These are phyloP conservation scores for Actinidia chinensis DNA, from an alignment of 179 eudicot genomes.

Conservation along the genomic window DNA sequence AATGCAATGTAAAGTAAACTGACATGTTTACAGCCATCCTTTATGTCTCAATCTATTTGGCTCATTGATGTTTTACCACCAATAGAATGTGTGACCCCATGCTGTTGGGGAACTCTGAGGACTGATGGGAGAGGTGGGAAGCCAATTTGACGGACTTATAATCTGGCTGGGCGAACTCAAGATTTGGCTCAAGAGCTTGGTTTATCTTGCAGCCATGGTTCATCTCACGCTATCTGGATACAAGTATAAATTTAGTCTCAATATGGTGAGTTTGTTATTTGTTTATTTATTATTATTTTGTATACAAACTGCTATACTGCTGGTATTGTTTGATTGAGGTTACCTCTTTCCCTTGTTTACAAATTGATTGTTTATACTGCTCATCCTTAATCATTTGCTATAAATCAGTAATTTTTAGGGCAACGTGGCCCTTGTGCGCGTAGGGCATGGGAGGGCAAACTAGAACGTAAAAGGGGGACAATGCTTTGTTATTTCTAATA, in stretches of 20 bases:
- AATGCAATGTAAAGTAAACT: constrained; percentile 83
- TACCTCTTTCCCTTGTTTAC: no score
- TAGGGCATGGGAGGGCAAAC: no score
- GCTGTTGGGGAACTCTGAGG: constrained; percentile 82
- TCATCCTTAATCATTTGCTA: no score
- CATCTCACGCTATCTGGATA: constrained; percentile 89
- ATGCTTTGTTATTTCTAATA: no score
- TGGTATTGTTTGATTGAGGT: neutral
- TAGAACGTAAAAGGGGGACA: no score
- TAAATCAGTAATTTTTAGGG: no score
- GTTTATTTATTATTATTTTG: neutral
- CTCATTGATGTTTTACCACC: constrained; percentile 38
- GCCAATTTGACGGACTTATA: constrained; percentile 80
- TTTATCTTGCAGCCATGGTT: no score
- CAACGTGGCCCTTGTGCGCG: no score
- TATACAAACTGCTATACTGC: neutral
- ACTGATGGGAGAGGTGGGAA: constrained; percentile 91
- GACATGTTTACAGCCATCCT: constrained; percentile 34
- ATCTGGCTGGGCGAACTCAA: constrained; percentile 76
- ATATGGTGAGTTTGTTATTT: constrained; percentile 49
- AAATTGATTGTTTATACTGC: no score
- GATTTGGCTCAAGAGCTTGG: constrained; percentile 97
- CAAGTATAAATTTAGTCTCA: constrained; percentile 89
- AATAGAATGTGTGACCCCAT: constrained; percentile 84
- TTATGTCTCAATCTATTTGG: constrained; percentile 1